Evolutionary conservation across 2,329 filamentous ascomycete genomes (phyloP).

Genomic region (Phoma sp.): DNA sequence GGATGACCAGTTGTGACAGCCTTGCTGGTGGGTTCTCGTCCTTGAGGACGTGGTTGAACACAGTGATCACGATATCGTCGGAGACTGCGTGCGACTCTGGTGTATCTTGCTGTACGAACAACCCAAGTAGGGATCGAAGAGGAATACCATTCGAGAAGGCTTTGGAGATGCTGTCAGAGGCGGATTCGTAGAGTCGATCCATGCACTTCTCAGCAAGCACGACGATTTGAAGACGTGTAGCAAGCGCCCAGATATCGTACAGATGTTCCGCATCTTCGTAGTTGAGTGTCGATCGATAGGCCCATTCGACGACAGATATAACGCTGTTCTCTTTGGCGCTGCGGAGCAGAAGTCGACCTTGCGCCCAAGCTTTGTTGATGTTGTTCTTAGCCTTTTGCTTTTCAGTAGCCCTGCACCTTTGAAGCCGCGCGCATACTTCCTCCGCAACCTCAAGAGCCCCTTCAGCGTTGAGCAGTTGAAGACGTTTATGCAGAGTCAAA

Average conservation of each 20-base stretch:
- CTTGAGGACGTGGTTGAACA: slow-evolving; percentile 31
- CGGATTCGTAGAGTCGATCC: slow-evolving; percentile 11
- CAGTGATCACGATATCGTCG: slow-evolving; percentile 12
- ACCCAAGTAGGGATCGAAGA: slow-evolving; percentile 12
- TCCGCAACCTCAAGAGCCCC: slow-evolving; percentile 16
- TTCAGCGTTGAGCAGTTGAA: slow-evolving; percentile 19
- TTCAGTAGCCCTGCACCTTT: slow-evolving; percentile 19
- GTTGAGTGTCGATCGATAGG: slow-evolving; percentile 15
- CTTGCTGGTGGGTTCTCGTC: slow-evolving; percentile 14
- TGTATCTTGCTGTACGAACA: background rate
- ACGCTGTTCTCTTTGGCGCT: slow-evolving; percentile 16
- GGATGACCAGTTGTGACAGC: slow-evolving; percentile 23
- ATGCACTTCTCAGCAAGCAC: slow-evolving; percentile 25
- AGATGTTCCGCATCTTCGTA: slow-evolving; percentile 20
- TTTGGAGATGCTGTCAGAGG: slow-evolving; percentile 8
- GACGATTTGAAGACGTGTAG: slow-evolving; percentile 18
- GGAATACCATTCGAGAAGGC: slow-evolving; percentile 5
- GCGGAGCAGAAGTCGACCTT: slow-evolving; percentile 25
- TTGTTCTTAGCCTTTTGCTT: slow-evolving; percentile 4
- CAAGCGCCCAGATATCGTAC: slow-evolving; percentile 24
- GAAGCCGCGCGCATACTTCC: slow-evolving; percentile 4
- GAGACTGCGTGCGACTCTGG: background rate
- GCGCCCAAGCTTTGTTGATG: slow-evolving; percentile 23
- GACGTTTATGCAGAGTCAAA: background rate
- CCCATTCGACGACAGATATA: slow-evolving; percentile 26